Percentiles rank a stretch among this genome's conserved stretches.
phyloP scores from a whole-genome alignment of 306 rosid genomes.

The Malus domestica region DNA sequence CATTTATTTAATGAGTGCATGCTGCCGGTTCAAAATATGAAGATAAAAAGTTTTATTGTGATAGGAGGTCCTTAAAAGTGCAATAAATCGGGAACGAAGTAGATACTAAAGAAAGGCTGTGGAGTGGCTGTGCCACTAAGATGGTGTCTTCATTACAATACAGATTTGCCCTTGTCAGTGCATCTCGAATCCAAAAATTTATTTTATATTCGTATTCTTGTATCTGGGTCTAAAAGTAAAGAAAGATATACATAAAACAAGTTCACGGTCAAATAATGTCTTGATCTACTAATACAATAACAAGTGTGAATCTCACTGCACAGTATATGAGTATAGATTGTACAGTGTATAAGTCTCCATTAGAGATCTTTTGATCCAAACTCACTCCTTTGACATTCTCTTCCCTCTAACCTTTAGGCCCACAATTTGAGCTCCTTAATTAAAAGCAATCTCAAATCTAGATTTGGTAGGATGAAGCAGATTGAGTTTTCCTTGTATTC shows the following conservation, averaged over 20 bases:
- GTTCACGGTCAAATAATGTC: too few species aligned
- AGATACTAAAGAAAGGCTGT: neutral
- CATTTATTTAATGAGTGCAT: neutral
- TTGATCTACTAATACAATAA: too few species aligned
- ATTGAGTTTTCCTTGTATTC: too few species aligned
- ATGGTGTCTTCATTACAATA: neutral
- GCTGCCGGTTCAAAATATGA: neutral
- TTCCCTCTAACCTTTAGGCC: neutral
- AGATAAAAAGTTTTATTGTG: neutral
- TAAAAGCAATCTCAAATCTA: too few species aligned
- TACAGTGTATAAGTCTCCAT: too few species aligned
- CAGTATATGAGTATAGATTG: too few species aligned
- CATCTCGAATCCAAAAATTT: neutral
- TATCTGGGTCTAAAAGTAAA: too few species aligned
- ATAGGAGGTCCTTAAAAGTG: neutral
- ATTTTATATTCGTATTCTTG: neutral
- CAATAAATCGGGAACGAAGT: neutral
- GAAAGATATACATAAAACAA: neutral
- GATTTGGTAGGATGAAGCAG: too few species aligned
- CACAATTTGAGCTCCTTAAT: neutral
- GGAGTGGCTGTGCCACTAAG: neutral
- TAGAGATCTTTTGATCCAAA: too few species aligned
- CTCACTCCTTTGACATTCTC: neutral
- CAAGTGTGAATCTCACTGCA: too few species aligned
- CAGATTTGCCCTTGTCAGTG: neutral